phyloP scores from a whole-genome alignment of 2,329 filamentous ascomycete species.

The Diaporthe velutina region DNA sequence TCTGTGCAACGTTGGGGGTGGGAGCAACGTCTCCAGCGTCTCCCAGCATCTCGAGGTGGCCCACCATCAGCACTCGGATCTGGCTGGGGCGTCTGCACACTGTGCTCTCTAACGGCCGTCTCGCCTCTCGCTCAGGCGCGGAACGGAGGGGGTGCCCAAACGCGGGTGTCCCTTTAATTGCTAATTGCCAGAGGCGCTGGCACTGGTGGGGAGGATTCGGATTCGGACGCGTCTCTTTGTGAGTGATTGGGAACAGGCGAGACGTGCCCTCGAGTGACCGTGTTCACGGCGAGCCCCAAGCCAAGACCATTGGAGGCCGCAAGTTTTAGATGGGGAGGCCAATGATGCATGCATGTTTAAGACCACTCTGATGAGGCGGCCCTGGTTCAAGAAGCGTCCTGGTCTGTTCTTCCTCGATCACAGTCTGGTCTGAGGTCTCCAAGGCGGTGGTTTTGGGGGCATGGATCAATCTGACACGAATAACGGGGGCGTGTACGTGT shows the following conservation, averaged over 20 bases:
- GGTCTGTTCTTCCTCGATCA: not conserved
- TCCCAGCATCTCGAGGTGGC: not conserved
- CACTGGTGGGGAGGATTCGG: not conserved
- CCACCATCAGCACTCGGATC: not conserved
- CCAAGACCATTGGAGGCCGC: conserved; percentile 18
- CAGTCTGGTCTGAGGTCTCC: not conserved
- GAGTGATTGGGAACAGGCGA: no score
- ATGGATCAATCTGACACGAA: conserved; percentile 25
- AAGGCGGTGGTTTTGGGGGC: not conserved
- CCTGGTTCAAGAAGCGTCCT: not conserved
- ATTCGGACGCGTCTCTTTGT: conserved; percentile 14
- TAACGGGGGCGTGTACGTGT: not conserved
- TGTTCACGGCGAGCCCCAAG: not conserved
- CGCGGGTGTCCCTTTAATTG: conserved; percentile 17
- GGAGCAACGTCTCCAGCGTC: not conserved
- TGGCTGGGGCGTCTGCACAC: not conserved
- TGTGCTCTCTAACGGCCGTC: conserved; percentile 7
- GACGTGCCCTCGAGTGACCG: not conserved
- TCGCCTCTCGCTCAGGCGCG: conserved; percentile 3
- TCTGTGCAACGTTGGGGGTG: not conserved
- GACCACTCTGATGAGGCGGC: conserved; percentile 1
- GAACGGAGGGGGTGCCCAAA: conserved; percentile 1
- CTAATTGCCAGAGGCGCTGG: conserved; percentile 12
- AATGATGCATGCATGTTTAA: conserved; percentile 25
- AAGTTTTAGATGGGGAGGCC: conserved; percentile 4